Conservation (phyloP, 305 asterid genomes). For the Fraxinus sp. region DNA sequence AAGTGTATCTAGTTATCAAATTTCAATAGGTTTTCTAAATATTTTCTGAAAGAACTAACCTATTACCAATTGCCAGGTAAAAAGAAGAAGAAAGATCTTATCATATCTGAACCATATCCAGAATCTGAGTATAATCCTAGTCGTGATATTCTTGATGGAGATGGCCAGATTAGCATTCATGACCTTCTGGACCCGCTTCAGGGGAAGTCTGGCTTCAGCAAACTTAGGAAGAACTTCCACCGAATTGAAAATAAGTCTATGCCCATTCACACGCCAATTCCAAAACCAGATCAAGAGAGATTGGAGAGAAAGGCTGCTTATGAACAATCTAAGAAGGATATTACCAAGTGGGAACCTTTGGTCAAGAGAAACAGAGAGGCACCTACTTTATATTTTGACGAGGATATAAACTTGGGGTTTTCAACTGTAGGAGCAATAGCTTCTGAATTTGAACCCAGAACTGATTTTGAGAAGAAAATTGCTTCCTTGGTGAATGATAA, state of each 20-base stretch:
- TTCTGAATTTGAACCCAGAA: constrained; percentile 82
- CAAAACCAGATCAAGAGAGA: constrained; percentile 61
- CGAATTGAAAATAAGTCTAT: constrained; percentile 51
- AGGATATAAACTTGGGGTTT: constrained; percentile 55
- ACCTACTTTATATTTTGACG: constrained; percentile 75
- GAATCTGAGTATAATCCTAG: constrained; percentile 93
- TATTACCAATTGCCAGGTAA: constrained; percentile 39
- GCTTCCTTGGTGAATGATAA: constrained; percentile 58
- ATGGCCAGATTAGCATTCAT: constrained; percentile 58
- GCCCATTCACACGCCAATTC: constrained; percentile 65
- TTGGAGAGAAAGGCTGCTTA: constrained; percentile 68
- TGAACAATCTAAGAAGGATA: constrained; percentile 54
- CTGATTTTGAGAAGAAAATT: constrained; percentile 85
- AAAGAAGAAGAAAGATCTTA: constrained; percentile 50
- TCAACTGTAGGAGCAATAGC: constrained; percentile 93
- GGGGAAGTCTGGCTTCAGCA: constrained; percentile 55
- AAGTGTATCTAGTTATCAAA: background rate
- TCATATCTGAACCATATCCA: constrained; percentile 76
- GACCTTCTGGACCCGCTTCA: constrained; percentile 78
- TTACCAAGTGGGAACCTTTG: constrained; percentile 76
- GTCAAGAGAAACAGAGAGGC: constrained; percentile 94
- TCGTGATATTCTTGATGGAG: constrained; percentile 68
- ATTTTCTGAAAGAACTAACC: constrained; percentile 20
- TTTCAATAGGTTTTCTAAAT: background rate
- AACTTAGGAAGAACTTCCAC: constrained; percentile 48